Percentiles rank a stretch among this genome's conserved stretches.
Evolutionary conservation across 2,329 filamentous ascomycete genomes (phyloP).

Genomic region (Calycina herbarum): DNA sequence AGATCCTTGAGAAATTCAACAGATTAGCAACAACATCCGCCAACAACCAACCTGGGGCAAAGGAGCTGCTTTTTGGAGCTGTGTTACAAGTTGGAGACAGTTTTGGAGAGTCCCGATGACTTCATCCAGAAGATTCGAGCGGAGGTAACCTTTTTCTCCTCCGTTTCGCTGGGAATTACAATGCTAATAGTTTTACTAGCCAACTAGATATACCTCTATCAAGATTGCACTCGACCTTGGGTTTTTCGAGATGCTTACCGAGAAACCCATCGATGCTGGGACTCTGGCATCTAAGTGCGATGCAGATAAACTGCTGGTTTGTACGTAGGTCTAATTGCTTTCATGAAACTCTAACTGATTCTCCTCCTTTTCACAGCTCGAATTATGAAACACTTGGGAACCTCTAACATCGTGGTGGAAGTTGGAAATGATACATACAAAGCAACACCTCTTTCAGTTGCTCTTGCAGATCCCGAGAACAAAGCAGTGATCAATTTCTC

Average conservation of each 20-base stretch:
- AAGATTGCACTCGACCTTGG: constrained; percentile 3
- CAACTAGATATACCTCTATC: background rate
- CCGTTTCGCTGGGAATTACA: background rate
- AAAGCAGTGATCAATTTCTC: background rate
- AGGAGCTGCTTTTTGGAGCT: background rate
- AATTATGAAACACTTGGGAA: background rate
- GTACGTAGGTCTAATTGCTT: background rate
- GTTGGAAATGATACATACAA: background rate
- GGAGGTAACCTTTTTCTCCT: background rate
- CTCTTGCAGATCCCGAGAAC: background rate
- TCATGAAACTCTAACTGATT: background rate
- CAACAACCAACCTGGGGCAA: background rate
- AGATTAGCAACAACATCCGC: background rate
- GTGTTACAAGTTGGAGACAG: background rate
- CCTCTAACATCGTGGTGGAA: background rate
- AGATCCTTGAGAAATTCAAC: background rate
- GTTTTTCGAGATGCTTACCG: background rate
- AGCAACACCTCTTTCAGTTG: background rate
- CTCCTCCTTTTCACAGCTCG: background rate
- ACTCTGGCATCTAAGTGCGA: background rate
- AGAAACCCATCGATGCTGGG: background rate
- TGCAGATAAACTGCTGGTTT: background rate
- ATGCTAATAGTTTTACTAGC: background rate
- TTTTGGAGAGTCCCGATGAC: constrained; percentile 1
- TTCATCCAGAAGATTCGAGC: background rate